Evolutionary conservation across 768 basidiomycete genomes (phyloP).

Genomic region (Austroboletus festivus): DNA sequence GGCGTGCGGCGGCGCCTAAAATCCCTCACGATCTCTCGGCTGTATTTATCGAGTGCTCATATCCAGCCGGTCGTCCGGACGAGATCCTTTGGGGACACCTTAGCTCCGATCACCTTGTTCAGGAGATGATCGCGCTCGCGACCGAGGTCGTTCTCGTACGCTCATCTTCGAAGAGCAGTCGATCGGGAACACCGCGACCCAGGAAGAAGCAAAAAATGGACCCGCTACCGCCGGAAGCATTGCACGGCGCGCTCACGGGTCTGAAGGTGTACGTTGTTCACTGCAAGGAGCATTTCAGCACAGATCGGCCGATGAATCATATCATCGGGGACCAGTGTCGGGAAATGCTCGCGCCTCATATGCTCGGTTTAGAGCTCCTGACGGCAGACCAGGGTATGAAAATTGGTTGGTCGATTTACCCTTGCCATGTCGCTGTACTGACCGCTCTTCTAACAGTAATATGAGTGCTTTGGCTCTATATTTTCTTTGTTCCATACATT

Average conservation of each 20-base stretch:
- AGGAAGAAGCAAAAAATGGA: slow-evolving; percentile 40
- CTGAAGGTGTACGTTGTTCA: slow-evolving; percentile 79
- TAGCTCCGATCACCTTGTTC: slow-evolving; percentile 71
- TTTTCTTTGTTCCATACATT: slow-evolving; percentile 7
- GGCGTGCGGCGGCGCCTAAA: slow-evolving; percentile 77
- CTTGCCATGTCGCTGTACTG: not conserved
- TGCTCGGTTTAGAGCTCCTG: slow-evolving; percentile 70
- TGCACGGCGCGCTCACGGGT: slow-evolving; percentile 53
- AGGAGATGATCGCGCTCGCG: slow-evolving; percentile 72
- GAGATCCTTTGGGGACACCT: slow-evolving; percentile 82
- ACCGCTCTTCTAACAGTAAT: slow-evolving; percentile 32
- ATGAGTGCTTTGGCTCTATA: slow-evolving; percentile 19
- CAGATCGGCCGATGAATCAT: slow-evolving; percentile 52
- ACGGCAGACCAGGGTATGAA: slow-evolving; percentile 78
- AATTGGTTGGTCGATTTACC: slow-evolving; percentile 46
- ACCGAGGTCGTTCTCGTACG: slow-evolving; percentile 57
- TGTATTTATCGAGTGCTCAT: slow-evolving; percentile 97
- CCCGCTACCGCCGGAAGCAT: slow-evolving; percentile 39
- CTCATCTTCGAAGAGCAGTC: slow-evolving; percentile 27
- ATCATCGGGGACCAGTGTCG: slow-evolving; percentile 74
- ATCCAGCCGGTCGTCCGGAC: slow-evolving; percentile 66
- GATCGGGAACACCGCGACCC: slow-evolving; percentile 5
- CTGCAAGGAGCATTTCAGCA: slow-evolving; percentile 72
- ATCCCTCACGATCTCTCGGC: slow-evolving; percentile 65
- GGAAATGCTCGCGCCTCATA: slow-evolving; percentile 53